These are phyloP conservation scores for Ceratobasidium sp. DNA, from an alignment of 1,284 basidiomycete genomes.

Conservation along the genomic window DNA sequence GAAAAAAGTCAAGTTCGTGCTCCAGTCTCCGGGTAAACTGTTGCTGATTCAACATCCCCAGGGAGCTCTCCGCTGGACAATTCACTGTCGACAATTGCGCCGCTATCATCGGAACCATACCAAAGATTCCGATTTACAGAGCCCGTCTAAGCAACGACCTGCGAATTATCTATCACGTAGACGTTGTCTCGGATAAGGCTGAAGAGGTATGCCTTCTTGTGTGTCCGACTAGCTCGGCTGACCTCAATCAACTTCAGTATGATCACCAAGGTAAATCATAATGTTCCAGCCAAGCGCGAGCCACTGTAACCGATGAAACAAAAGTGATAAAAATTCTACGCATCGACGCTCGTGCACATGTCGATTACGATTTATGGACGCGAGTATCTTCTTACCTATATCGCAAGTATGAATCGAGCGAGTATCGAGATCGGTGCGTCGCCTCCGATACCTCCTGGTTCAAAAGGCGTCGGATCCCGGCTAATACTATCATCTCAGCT, in stretches of 20 bases:
- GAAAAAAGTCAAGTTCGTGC: neutral
- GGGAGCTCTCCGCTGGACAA: conserved; percentile 18
- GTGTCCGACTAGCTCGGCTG: neutral
- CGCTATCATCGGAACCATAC: neutral
- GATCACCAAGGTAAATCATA: conserved; percentile 32
- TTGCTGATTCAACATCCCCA: neutral
- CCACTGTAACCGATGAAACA: neutral
- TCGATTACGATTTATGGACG: conserved; percentile 17
- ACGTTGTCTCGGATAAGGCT: conserved; percentile 4
- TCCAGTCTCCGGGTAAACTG: no score
- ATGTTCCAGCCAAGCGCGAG: neutral
- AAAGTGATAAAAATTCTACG: conserved; percentile 19
- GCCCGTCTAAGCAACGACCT: conserved; percentile 32
- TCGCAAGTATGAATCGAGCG: neutral
- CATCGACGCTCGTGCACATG: neutral
- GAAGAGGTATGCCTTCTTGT: conserved; percentile 1
- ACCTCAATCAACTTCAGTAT: neutral
- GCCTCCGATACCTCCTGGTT: no score
- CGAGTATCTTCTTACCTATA: neutral
- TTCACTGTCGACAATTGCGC: conserved; percentile 11
- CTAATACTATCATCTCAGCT: neutral
- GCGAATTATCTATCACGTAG: conserved; percentile 31
- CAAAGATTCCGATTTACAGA: conserved; percentile 15
- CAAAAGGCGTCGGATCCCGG: neutral
- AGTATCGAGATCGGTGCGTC: conserved; percentile 18